Conservation (phyloP, 2,329 filamentous ascomycete genomes). For the Calonectria hawksworthii region DNA sequence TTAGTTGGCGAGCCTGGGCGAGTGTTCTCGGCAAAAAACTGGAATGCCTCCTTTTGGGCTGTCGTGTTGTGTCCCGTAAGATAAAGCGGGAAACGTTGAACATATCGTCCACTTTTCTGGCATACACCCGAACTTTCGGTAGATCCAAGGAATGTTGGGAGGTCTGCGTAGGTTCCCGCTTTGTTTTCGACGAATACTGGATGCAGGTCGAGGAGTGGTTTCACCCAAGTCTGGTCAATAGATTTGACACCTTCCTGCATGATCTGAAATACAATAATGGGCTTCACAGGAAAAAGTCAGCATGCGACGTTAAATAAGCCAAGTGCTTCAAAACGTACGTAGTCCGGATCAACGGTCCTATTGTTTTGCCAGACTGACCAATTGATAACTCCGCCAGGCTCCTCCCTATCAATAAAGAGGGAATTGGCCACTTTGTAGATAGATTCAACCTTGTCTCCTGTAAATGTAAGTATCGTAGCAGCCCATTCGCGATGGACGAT, state of each 20-base stretch:
- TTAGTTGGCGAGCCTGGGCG: conserved; percentile 26
- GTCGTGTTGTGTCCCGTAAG: conserved; percentile 32
- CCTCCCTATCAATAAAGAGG: conserved; percentile 54
- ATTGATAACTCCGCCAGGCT: conserved; percentile 60
- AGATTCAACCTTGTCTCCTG: conserved; percentile 62
- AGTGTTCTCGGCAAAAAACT: conserved; percentile 32
- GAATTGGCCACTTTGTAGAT: conserved; percentile 63
- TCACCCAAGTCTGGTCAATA: conserved; percentile 56
- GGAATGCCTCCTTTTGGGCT: conserved; percentile 33
- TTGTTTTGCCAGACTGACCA: conserved; percentile 52
- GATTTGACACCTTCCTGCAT: conserved; percentile 58
- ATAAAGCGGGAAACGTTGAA: conserved; percentile 44
- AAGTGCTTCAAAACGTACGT: no score
- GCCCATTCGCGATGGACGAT: conserved; percentile 42
- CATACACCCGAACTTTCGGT: conserved; percentile 26
- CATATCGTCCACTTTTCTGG: conserved; percentile 38
- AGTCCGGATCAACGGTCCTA: conserved; percentile 26
- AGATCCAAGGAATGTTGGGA: conserved; percentile 36
- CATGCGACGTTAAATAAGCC: conserved; percentile 31
- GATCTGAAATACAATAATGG: conserved; percentile 58
- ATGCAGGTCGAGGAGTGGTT: conserved; percentile 59
- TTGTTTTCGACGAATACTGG: conserved; percentile 50
- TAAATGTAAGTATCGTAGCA: conserved; percentile 57
- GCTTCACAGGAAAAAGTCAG: conserved; percentile 41
- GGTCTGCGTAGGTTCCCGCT: conserved; percentile 36